Percentiles rank a stretch among this genome's conserved stretches.
These are phyloP conservation scores for Chrysanthemum lavandulifolium DNA, from an alignment of 129 eudicot species.

Conservation along the genomic window DNA sequence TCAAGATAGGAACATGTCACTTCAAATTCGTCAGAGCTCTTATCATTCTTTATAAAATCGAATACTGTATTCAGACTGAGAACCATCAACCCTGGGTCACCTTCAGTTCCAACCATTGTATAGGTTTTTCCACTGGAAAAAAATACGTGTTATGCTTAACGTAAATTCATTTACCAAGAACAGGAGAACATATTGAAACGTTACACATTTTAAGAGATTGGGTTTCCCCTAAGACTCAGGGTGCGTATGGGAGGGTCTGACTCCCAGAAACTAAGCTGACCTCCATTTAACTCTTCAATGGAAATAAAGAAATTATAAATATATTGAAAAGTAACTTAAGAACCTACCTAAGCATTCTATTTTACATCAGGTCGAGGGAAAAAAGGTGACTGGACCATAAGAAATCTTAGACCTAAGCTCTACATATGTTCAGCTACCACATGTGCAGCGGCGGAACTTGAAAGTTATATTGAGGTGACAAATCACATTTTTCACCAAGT, in stretches of 20 bases:
- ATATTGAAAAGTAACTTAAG: background rate
- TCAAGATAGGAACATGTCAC: slow-evolving; percentile 94
- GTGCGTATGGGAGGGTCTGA: slow-evolving; percentile 1
- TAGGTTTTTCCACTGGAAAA: slow-evolving; percentile 87
- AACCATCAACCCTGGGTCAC: slow-evolving; percentile 95
- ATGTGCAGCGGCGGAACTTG: background rate
- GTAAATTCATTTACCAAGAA: slow-evolving; percentile 10
- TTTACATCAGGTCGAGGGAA: background rate
- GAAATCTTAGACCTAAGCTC: background rate
- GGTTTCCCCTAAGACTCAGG: background rate
- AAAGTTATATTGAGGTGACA: background rate
- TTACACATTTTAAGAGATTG: background rate
- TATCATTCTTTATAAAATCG: slow-evolving; percentile 58
- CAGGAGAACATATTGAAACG: slow-evolving; percentile 5
- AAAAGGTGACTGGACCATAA: slow-evolving; percentile 8
- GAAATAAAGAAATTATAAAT: background rate
- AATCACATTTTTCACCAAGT: background rate
- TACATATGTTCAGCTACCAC: background rate
- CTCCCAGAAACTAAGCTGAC: background rate
- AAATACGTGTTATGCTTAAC: slow-evolving; percentile 21
- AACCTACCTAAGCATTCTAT: slow-evolving; percentile 7
- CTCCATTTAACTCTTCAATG: too few species aligned
- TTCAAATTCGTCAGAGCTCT: slow-evolving; percentile 61
- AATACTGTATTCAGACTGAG: slow-evolving; percentile 85
- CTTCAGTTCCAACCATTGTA: slow-evolving; percentile 89